A percentile compares a stretch with the other conserved stretches of the same genome.
phyloP scores from a whole-genome alignment of 768 basidiomycete species.

The Sistotremastrum niveocremeum region DNA sequence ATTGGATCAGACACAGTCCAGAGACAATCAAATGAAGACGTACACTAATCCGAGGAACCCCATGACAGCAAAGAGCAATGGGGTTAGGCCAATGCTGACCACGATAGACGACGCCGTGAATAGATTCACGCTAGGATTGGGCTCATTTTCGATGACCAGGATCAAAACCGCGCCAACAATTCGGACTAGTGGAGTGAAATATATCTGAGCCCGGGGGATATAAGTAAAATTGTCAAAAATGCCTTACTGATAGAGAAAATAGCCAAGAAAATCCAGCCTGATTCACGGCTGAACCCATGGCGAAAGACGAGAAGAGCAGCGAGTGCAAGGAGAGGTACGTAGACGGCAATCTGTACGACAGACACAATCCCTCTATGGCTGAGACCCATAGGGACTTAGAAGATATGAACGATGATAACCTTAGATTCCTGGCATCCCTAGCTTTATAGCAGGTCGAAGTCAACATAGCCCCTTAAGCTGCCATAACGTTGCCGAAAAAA shows the following conservation, averaged over 20 bases:
- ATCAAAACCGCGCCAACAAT: too few relatives aligned
- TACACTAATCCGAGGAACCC: slow-evolving; percentile 24
- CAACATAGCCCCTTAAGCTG: too few relatives aligned
- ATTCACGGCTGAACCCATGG: slow-evolving; percentile 44
- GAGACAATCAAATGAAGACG: slow-evolving; percentile 5
- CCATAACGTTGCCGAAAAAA: too few relatives aligned
- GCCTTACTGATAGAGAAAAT: slow-evolving; percentile 44
- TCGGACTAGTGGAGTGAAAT: not conserved
- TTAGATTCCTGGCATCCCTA: too few relatives aligned
- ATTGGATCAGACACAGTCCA: too few relatives aligned
- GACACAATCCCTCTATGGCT: slow-evolving; percentile 37
- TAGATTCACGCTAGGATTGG: slow-evolving; percentile 23
- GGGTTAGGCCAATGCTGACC: slow-evolving; percentile 25
- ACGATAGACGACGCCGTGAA: slow-evolving; percentile 38
- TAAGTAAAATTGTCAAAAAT: not conserved
- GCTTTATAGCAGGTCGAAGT: too few relatives aligned
- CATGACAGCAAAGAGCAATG: slow-evolving; percentile 23
- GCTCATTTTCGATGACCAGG: too few relatives aligned
- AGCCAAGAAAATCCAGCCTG: slow-evolving; percentile 54
- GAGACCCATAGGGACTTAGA: slow-evolving; percentile 17
- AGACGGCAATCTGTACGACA: slow-evolving; percentile 45
- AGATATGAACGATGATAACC: too few relatives aligned
- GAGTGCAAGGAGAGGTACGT: slow-evolving; percentile 38
- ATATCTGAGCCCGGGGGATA: not conserved
- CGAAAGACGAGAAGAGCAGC: slow-evolving; percentile 32